A percentile compares a stretch with the other conserved stretches of the same genome.
Conservation (phyloP, 2,329 filamentous ascomycete genomes). For the Ophiostoma piceae region DNA sequence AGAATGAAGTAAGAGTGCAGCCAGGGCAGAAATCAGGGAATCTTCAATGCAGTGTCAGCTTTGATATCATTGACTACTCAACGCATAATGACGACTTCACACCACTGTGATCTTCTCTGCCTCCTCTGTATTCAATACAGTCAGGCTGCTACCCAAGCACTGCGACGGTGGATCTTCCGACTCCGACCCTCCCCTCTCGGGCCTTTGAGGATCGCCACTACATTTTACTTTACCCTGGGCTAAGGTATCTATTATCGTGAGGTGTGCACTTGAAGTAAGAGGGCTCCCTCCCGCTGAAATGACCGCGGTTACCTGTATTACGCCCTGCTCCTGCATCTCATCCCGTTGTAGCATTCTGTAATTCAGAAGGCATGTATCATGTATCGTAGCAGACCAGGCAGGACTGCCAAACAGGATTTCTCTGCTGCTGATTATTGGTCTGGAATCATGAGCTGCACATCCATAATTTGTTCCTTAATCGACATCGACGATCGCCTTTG, state of each 20-base stretch:
- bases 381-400: neutral
- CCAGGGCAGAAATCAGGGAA: neutral
- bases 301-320: neutral
- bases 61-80: neutral
- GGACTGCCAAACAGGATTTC: neutral
- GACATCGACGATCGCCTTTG: conserved; percentile 1
- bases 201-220: neutral
- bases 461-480: neutral
- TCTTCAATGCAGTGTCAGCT: neutral
- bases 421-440: neutral
- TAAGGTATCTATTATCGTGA: neutral
- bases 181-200: conserved; percentile 1
- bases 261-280: neutral
- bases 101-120: neutral
- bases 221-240: neutral
- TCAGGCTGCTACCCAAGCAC: neutral
- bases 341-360: neutral
- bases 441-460: neutral
- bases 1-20: conserved; percentile 1
- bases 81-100: neutral
- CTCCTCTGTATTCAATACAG: neutral
- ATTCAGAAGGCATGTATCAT: too few species aligned
- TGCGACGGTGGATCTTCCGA: conserved; percentile 1
- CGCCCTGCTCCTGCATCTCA: neutral
- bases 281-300: conserved; percentile 1